Percentiles rank a stretch among this genome's conserved stretches.
Evolutionary conservation across 23 red algal species (phyloP).

Genomic region (Porphyridium purpureum): DNA sequence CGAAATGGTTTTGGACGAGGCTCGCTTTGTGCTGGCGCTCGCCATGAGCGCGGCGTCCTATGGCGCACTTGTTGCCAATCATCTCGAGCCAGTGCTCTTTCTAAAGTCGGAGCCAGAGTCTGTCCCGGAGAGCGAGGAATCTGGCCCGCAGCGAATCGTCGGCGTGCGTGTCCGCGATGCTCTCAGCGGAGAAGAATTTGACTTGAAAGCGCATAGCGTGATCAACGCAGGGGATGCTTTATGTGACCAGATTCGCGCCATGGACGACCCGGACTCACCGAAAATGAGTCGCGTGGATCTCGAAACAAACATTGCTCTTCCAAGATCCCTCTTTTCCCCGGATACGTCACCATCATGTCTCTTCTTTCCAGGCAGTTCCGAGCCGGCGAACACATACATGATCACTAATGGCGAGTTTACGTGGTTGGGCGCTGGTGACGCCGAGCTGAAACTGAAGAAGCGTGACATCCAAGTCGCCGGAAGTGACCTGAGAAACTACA

Average conservation of each 20-base stretch:
- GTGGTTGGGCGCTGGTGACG: conserved; percentile 67
- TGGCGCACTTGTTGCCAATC: conserved; percentile 73
- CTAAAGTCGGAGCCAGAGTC: conserved; percentile 21
- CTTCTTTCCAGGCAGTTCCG: no score
- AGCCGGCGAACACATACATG: no score
- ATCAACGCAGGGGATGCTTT: conserved; percentile 88
- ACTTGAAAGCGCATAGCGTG: conserved; percentile 41
- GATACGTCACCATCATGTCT: conserved; percentile 76
- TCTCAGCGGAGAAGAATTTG: conserved; percentile 75
- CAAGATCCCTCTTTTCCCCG: conserved; percentile 75
- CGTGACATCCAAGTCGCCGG: conserved; percentile 69
- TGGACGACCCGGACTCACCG: conserved; percentile 33
- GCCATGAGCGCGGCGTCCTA: conserved; percentile 71
- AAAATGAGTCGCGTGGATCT: conserved; percentile 54
- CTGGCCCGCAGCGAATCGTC: conserved; percentile 11
- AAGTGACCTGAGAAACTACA: no score
- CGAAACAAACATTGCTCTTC: conserved; percentile 75
- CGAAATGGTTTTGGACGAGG: conserved; percentile 84
- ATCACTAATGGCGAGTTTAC: no score
- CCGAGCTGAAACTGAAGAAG: conserved; percentile 73
- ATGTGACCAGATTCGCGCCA: conserved; percentile 39
- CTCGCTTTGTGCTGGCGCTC: conserved; percentile 57
- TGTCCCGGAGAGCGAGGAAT: no score
- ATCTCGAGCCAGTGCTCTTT: conserved; percentile 47
- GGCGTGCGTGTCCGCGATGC: conserved; percentile 51